Conservation (phyloP, 2,329 filamentous ascomycete species). For the Dactylonectria macrodidyma region DNA sequence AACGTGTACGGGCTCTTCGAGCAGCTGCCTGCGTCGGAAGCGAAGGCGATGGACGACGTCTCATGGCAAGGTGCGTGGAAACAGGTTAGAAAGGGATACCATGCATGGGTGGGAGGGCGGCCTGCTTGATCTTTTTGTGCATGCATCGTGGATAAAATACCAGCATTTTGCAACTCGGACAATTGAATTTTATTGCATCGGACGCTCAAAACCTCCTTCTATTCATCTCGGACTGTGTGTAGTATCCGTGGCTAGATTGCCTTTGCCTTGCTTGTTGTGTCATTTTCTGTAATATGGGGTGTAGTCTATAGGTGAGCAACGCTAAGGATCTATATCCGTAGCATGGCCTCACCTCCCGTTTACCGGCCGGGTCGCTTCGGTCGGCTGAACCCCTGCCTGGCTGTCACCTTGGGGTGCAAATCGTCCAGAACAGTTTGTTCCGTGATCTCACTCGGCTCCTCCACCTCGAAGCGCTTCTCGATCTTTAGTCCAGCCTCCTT, state of each 20-base stretch:
- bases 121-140: constrained; percentile 44
- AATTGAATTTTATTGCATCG: constrained; percentile 45
- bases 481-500: constrained; percentile 75
- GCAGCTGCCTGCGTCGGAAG: constrained; percentile 7
- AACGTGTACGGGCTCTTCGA: constrained; percentile 19
- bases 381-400: constrained; percentile 79
- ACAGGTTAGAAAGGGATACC: constrained; percentile 45
- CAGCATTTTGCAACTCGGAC: constrained; percentile 48
- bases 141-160: constrained; percentile 49
- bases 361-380: constrained; percentile 84
- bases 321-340: constrained; percentile 8
- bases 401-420: constrained; percentile 76
- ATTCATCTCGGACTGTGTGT: constrained; percentile 24
- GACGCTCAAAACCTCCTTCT: constrained; percentile 27
- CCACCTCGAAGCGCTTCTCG: constrained; percentile 79
- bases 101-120: constrained; percentile 44
- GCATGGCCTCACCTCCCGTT: constrained; percentile 28
- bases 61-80: constrained; percentile 20
- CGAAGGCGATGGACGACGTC: constrained; percentile 15
- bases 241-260: neutral
- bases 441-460: constrained; percentile 79
- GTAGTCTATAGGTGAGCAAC: neutral
- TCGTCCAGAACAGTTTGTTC: constrained; percentile 76
- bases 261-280: constrained; percentile 9
- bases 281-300: neutral